phyloP scores from a whole-genome alignment of 2,329 filamentous ascomycete species.

The Curvularia spicifera region DNA sequence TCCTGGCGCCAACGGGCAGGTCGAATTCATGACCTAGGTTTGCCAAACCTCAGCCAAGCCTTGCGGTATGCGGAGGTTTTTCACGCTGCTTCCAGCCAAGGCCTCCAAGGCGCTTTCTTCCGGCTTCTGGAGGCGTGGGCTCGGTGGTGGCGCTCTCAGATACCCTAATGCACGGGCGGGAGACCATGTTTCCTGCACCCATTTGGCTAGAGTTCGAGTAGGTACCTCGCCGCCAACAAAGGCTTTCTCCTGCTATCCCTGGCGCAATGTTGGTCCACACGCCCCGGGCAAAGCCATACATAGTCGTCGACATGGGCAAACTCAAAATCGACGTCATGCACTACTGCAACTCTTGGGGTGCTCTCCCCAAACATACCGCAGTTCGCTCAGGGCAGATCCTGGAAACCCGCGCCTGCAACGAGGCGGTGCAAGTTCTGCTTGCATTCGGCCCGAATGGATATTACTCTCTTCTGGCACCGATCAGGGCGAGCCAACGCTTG shows the following conservation, averaged over 20 bases:
- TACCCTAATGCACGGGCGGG: slow-evolving; percentile 24
- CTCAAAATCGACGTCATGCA: slow-evolving; percentile 34
- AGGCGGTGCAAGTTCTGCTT: slow-evolving; percentile 33
- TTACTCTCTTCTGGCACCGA: slow-evolving; percentile 37
- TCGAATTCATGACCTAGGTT: slow-evolving; percentile 1
- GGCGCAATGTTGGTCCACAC: slow-evolving; percentile 10
- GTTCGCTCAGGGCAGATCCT: slow-evolving; percentile 24
- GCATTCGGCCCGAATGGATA: slow-evolving; percentile 43
- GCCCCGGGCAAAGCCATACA: slow-evolving; percentile 6
- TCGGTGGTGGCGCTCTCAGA: slow-evolving; percentile 7
- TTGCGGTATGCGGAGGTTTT: not conserved
- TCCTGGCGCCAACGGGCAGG: slow-evolving; percentile 11
- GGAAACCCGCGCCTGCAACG: slow-evolving; percentile 22
- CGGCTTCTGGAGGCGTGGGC: not conserved
- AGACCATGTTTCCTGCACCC: slow-evolving; percentile 23
- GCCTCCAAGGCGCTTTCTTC: slow-evolving; percentile 2
- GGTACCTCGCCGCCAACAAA: slow-evolving; percentile 3
- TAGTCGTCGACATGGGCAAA: slow-evolving; percentile 17
- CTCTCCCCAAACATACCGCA: slow-evolving; percentile 15
- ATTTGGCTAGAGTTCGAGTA: slow-evolving; percentile 6
- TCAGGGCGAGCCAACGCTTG: slow-evolving; percentile 30
- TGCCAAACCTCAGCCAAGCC: not conserved
- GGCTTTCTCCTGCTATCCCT: not conserved
- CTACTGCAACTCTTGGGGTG: slow-evolving; percentile 13
- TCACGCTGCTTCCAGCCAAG: not conserved